These are phyloP conservation scores for Marchantia paleacea DNA, from an alignment of 225 moss, liverwort and hornwort species.

Conservation along the genomic window DNA sequence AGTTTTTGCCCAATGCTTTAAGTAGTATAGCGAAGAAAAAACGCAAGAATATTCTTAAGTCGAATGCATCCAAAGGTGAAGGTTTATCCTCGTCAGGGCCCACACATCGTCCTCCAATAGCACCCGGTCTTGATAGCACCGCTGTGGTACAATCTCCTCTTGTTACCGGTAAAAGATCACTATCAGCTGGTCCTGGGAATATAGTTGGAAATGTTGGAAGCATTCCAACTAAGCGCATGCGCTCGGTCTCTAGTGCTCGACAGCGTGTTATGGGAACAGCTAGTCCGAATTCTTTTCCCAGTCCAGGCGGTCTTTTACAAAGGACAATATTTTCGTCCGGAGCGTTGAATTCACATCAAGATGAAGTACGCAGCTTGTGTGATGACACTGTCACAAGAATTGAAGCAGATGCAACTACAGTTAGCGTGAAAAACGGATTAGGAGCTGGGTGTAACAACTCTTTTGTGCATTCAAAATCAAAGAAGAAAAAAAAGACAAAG, in stretches of 20 bases:
- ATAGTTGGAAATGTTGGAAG: conserved; percentile 48
- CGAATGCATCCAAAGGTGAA: conserved; percentile 46
- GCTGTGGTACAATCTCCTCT: conserved; percentile 56
- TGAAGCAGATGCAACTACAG: conserved; percentile 28
- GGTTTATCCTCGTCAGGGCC: conserved; percentile 40
- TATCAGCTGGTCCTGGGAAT: conserved; percentile 44
- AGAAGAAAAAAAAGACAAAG: conserved; percentile 75
- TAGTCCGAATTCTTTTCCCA: conserved; percentile 51
- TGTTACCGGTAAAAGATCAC: conserved; percentile 61
- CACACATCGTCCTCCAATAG: conserved; percentile 41
- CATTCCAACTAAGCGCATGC: conserved; percentile 83
- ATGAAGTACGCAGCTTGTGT: conserved; percentile 32
- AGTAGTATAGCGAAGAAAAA: conserved; percentile 72
- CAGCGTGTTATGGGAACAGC: conserved; percentile 44
- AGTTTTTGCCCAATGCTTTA: conserved; percentile 42
- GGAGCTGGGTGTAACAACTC: conserved; percentile 36
- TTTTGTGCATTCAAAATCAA: conserved; percentile 42
- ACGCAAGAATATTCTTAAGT: conserved; percentile 68
- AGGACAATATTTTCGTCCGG: conserved; percentile 39
- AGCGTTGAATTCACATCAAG: conserved; percentile 42
- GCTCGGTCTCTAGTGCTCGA: conserved; percentile 47
- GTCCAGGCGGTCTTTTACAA: conserved; percentile 37
- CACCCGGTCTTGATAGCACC: conserved; percentile 45
- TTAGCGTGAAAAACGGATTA: conserved; percentile 36
- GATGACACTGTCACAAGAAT: conserved; percentile 31